A percentile compares a stretch with the other conserved stretches of the same genome.
Conservation (phyloP, 805 yeast genomes). For the Candida ulmi region DNA sequence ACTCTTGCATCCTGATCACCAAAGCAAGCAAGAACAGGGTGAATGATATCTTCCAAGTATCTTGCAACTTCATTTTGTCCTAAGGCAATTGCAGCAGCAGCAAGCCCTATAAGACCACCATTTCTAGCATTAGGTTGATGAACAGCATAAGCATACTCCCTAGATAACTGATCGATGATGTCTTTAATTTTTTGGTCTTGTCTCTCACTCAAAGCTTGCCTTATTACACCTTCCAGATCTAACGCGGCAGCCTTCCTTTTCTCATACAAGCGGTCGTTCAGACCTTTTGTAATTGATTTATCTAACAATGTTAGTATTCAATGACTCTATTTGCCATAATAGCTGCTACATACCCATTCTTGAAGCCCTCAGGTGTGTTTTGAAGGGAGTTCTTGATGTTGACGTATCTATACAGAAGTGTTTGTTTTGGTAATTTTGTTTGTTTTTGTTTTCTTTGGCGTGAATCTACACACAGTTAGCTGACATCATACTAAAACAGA, state of each 20-base stretch:
- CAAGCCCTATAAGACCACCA: conserved; percentile 94
- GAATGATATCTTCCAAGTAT: conserved; percentile 79
- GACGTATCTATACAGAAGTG: neutral
- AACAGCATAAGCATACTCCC: conserved; percentile 75
- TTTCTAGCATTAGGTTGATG: conserved; percentile 86
- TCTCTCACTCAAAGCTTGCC: conserved; percentile 55
- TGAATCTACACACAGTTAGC: too few species aligned
- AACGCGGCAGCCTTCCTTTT: conserved; percentile 74
- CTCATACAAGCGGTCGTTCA: conserved; percentile 70
- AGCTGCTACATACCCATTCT: conserved; percentile 1
- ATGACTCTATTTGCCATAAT: too few species aligned
- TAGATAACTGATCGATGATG: conserved; percentile 67
- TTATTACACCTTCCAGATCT: conserved; percentile 72
- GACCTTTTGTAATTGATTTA: conserved; percentile 58
- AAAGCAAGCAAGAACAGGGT: conserved; percentile 91
- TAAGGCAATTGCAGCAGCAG: conserved; percentile 91
- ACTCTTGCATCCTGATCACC: conserved; percentile 98
- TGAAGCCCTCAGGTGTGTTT: too few species aligned
- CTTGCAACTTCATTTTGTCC: conserved; percentile 79
- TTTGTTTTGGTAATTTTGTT: neutral
- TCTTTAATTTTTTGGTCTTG: conserved; percentile 54
- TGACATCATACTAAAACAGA: too few species aligned
- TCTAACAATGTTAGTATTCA: conserved; percentile 31
- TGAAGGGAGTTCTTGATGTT: too few species aligned
- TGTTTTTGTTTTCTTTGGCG: neutral